phyloP scores from a whole-genome alignment of 768 basidiomycete genomes.

The Lactarius trivialis region DNA sequence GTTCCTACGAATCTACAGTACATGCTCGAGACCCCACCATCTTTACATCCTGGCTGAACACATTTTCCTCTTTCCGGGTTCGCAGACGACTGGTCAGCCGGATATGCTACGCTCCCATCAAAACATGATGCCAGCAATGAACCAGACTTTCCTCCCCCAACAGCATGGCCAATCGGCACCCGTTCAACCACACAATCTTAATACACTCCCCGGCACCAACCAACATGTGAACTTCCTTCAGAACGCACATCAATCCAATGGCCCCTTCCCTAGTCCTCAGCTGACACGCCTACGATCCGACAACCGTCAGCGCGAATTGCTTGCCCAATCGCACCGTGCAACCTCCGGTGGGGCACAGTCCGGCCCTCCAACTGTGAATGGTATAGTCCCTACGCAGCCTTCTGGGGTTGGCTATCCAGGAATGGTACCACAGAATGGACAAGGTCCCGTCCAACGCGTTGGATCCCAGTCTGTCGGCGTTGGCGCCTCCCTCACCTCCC shows the following conservation, averaged over 20 bases:
- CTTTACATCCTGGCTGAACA: slow-evolving; percentile 19
- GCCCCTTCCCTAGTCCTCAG: slow-evolving; percentile 4
- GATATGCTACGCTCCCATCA: slow-evolving; percentile 45
- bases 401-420: slow-evolving; percentile 15
- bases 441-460: slow-evolving; percentile 40
- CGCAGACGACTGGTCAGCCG: slow-evolving; percentile 46
- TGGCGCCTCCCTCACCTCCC: slow-evolving; percentile 2
- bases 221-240: slow-evolving; percentile 30
- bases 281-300: slow-evolving; percentile 4
- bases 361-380: slow-evolving; percentile 14
- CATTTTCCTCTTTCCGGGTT: slow-evolving; percentile 15
- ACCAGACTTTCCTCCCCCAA: slow-evolving; percentile 34
- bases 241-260: slow-evolving; percentile 24
- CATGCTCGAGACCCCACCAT: slow-evolving; percentile 24
- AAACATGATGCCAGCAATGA: slow-evolving; percentile 29
- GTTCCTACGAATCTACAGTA: slow-evolving; percentile 19
- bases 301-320: slow-evolving; percentile 4
- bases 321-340: slow-evolving; percentile 13
- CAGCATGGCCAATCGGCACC: slow-evolving; percentile 36
- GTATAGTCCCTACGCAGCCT: slow-evolving; percentile 22
- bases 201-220: slow-evolving; percentile 31
- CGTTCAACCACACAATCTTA: slow-evolving; percentile 34
- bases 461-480: slow-evolving; percentile 42
- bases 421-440: slow-evolving; percentile 9
- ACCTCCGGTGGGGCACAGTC: slow-evolving; percentile 10